Conservation (phyloP, 108 stramenopile species). For the Cyclotella choctawhatcheeana region DNA sequence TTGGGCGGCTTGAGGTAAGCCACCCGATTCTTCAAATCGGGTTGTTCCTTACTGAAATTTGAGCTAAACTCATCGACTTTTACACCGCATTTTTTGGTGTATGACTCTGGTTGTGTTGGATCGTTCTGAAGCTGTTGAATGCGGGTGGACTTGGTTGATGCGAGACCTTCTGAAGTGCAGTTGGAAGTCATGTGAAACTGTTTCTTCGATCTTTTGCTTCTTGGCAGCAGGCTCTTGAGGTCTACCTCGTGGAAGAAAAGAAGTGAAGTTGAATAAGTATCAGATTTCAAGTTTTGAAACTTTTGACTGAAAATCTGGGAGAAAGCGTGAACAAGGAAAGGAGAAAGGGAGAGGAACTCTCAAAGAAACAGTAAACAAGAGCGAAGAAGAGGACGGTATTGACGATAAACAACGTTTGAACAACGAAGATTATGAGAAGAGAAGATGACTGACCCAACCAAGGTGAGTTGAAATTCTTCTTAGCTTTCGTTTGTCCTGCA, state of each 20-base stretch:
- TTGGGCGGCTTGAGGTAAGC: conserved; percentile 28
- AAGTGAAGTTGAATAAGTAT: too few relatives aligned
- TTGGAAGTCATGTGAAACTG: too few relatives aligned
- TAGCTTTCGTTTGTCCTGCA: neutral
- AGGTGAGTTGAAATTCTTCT: neutral
- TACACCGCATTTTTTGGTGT: conserved; percentile 17
- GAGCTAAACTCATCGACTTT: conserved; percentile 13
- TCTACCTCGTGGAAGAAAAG: neutral
- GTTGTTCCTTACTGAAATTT: conserved; percentile 1
- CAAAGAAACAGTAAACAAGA: too few relatives aligned
- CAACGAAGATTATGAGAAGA: neutral
- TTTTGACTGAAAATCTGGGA: too few relatives aligned
- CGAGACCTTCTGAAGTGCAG: conserved; percentile 12
- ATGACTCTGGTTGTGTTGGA: neutral
- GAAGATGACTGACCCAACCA: conserved; percentile 1
- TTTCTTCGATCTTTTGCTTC: too few relatives aligned
- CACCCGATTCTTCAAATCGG: conserved; percentile 25
- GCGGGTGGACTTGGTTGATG: conserved; percentile 22
- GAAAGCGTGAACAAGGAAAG: too few relatives aligned
- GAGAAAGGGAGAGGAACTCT: too few relatives aligned
- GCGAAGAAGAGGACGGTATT: too few relatives aligned
- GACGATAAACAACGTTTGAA: too few relatives aligned
- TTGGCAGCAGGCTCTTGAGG: too few relatives aligned
- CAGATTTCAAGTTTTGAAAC: too few relatives aligned
- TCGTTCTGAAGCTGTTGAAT: conserved; percentile 10